Evolutionary conservation across 495 filamentous ascomycete genomes (phyloP).

Genomic region (Jackrogersella multiformis): DNA sequence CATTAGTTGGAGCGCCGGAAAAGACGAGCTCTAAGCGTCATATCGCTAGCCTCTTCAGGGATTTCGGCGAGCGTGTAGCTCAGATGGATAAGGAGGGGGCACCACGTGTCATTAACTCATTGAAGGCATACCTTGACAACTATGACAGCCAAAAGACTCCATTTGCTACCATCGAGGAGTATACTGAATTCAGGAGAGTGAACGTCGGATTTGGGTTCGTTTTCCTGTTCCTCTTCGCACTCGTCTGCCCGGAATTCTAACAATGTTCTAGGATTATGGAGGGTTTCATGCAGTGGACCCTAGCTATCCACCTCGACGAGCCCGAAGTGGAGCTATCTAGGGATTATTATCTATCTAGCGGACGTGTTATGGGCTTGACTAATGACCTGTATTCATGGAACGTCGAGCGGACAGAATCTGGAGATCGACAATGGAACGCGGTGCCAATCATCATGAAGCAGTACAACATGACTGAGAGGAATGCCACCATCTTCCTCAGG

Average conservation of each 20-base stretch:
- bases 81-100: conserved; percentile 1
- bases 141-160: conserved; percentile 9
- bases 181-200: conserved; percentile 7
- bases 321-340: not conserved
- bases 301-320: conserved; percentile 7
- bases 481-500: conserved; percentile 1
- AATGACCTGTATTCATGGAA: conserved; percentile 7
- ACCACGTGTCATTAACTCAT: conserved; percentile 6
- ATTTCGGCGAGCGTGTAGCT: not conserved
- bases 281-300: conserved; percentile 13
- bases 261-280: conserved; percentile 6
- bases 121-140: conserved; percentile 9
- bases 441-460: conserved; percentile 14
- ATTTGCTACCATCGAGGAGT: not conserved
- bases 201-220: conserved; percentile 16
- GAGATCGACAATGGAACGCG: conserved; percentile 12
- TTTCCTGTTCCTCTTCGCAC: not conserved
- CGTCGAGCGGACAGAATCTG: conserved; percentile 8
- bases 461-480: conserved; percentile 2
- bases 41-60: conserved; percentile 5
- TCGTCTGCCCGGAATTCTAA: not conserved
- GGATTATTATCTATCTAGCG: conserved; percentile 4
- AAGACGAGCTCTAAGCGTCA: conserved; percentile 9
- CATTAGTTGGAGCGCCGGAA: conserved; percentile 6
- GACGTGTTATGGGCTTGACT: conserved; percentile 2